phyloP scores from a whole-genome alignment of 2,329 filamentous ascomycete genomes.

The Fusarium nurragi region DNA sequence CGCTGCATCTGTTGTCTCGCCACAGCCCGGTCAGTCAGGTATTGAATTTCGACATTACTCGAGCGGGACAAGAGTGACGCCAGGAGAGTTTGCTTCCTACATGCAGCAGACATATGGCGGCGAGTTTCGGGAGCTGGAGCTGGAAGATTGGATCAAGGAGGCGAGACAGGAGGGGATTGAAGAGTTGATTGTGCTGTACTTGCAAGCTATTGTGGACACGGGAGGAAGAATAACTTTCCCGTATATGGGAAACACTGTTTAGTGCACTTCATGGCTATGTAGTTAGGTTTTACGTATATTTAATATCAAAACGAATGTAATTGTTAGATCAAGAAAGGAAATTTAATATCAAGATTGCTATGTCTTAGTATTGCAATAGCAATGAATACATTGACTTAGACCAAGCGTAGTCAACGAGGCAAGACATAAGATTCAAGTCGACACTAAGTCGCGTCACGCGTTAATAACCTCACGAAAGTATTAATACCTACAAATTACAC shows the following conservation, averaged over 20 bases:
- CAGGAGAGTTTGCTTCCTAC: not conserved
- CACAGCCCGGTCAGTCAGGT: not conserved
- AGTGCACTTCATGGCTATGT: too few species aligned
- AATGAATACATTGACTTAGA: too few species aligned
- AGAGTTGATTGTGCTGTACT: not conserved
- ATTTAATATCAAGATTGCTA: too few species aligned
- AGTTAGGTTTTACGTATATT: too few species aligned
- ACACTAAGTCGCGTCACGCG: too few species aligned
- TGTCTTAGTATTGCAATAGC: too few species aligned
- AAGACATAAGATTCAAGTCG: too few species aligned
- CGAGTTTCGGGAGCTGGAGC: not conserved
- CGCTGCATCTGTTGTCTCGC: not conserved
- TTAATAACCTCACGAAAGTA: too few species aligned
- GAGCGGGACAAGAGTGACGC: not conserved
- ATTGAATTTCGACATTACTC: not conserved
- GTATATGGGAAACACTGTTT: not conserved
- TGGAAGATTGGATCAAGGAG: not conserved
- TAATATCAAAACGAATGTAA: too few species aligned
- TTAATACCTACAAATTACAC: too few species aligned
- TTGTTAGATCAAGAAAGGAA: too few species aligned
- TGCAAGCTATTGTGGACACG: not conserved
- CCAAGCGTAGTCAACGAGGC: too few species aligned
- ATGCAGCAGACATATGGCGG: not conserved
- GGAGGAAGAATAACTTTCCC: not conserved
- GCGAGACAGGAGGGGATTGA: not conserved